Evolutionary conservation across 345 rosid genomes (phyloP).

Genomic region (Brassica rapa): DNA sequence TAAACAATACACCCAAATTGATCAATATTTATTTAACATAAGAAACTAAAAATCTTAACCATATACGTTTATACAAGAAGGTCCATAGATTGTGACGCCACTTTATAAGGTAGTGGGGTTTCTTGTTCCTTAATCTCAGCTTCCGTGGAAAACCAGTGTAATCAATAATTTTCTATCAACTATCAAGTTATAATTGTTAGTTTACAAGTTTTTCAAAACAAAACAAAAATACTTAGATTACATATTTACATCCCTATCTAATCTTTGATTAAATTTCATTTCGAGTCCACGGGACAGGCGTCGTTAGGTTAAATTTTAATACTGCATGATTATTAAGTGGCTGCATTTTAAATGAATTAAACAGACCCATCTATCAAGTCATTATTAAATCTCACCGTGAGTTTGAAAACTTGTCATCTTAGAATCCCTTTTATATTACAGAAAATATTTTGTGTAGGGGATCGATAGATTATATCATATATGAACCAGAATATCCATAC

Average conservation of each 20-base stretch:
- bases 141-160: conserved; percentile 37
- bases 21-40: conserved; percentile 15
- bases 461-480: conserved; percentile 11
- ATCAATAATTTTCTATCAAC: not conserved
- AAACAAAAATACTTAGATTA: too few relatives aligned
- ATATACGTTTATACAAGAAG: conserved; percentile 36
- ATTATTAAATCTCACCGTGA: conserved; percentile 10
- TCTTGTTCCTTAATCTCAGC: conserved; percentile 40
- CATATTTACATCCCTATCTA: conserved; percentile 29
- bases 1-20: conserved; percentile 34
- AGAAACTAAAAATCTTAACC: not conserved
- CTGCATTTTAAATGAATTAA: conserved; percentile 12
- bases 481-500: conserved; percentile 17
- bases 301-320: conserved; percentile 29
- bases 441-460: not conserved
- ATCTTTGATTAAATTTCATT: conserved; percentile 32
- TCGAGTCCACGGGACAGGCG: conserved; percentile 40
- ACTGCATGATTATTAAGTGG: conserved; percentile 26
- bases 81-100: conserved; percentile 45
- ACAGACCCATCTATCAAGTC: conserved; percentile 18
- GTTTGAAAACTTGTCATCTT: conserved; percentile 20
- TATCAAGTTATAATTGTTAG: not conserved
- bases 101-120: conserved; percentile 24
- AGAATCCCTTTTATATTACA: not conserved
- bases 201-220: not conserved